phyloP scores from a whole-genome alignment of 306 rosid species.

The Alnus glutinosa region DNA sequence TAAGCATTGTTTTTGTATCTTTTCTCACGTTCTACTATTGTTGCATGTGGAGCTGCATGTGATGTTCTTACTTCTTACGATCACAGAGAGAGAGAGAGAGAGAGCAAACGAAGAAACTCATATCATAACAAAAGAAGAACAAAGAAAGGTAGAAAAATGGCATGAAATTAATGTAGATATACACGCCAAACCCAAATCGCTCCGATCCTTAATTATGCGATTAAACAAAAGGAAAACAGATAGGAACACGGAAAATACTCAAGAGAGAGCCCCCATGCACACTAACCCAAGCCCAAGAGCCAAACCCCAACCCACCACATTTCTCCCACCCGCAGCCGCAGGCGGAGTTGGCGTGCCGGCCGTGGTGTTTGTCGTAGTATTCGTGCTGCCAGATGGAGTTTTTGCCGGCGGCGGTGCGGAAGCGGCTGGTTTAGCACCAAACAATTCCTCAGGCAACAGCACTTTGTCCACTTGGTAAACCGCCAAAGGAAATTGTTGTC shows the following conservation, averaged over 20 bases:
- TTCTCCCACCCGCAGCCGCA: slow-evolving; percentile 18
- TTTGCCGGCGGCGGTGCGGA: slow-evolving; percentile 44
- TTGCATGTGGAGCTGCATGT: too few species aligned
- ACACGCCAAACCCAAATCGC: not conserved
- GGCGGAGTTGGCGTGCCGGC: slow-evolving; percentile 27
- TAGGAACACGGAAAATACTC: not conserved
- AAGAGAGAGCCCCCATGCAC: slow-evolving; percentile 43
- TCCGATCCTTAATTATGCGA: not conserved
- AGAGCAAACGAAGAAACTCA: not conserved
- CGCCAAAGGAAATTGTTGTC: slow-evolving; percentile 58
- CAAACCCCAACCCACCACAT: slow-evolving; percentile 34
- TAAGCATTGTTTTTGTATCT: too few species aligned
- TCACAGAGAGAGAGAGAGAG: too few species aligned
- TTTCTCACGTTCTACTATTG: too few species aligned
- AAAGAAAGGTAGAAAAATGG: not conserved
- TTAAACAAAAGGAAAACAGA: not conserved
- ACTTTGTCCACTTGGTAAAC: slow-evolving; percentile 67
- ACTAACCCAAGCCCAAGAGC: slow-evolving; percentile 37
- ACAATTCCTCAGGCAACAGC: slow-evolving; percentile 59
- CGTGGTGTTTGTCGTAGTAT: not conserved
- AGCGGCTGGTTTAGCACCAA: slow-evolving; percentile 36
- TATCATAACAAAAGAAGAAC: not conserved
- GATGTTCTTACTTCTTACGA: too few species aligned
- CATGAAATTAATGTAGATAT: not conserved
- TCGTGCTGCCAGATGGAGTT: slow-evolving; percentile 20